Conservation (phyloP, 2,329 filamentous ascomycete species). For the Rutstroemia sydowiana region DNA sequence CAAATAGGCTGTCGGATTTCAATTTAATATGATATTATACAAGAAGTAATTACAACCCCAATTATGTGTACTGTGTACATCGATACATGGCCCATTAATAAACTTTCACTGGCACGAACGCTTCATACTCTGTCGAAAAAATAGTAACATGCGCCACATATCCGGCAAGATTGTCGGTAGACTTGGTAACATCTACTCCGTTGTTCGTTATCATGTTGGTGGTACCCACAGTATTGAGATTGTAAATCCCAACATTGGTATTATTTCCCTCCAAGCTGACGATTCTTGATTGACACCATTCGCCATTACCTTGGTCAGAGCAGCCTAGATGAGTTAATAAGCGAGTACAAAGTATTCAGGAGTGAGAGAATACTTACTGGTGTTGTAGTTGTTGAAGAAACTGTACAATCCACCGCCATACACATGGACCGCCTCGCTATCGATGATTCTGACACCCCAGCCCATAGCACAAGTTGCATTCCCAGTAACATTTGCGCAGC, state of each 20-base stretch:
- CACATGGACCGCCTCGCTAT: background rate
- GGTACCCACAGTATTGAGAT: conserved; percentile 18
- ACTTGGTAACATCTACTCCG: conserved; percentile 11
- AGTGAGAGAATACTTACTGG: background rate
- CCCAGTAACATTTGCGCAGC: background rate
- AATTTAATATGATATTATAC: too few relatives aligned
- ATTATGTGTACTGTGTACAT: too few relatives aligned
- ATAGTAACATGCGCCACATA: conserved; percentile 4
- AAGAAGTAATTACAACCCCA: too few relatives aligned
- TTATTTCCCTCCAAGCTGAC: conserved; percentile 14
- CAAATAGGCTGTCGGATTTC: too few relatives aligned
- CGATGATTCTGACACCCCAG: conserved; percentile 8
- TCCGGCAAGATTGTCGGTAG: conserved; percentile 15
- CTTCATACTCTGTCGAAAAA: background rate
- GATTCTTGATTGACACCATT: conserved; percentile 18
- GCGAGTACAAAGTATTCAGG: background rate
- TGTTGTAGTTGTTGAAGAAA: conserved; percentile 9
- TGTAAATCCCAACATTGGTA: conserved; percentile 18
- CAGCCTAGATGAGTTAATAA: background rate
- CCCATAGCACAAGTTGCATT: conserved; percentile 3
- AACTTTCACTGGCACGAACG: too few relatives aligned
- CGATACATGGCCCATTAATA: too few relatives aligned
- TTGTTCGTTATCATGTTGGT: conserved; percentile 19
- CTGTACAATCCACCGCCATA: conserved; percentile 10
- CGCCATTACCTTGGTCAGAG: background rate